phyloP scores from a whole-genome alignment of 306 rosid genomes.

The Gastrolobium villosum region DNA sequence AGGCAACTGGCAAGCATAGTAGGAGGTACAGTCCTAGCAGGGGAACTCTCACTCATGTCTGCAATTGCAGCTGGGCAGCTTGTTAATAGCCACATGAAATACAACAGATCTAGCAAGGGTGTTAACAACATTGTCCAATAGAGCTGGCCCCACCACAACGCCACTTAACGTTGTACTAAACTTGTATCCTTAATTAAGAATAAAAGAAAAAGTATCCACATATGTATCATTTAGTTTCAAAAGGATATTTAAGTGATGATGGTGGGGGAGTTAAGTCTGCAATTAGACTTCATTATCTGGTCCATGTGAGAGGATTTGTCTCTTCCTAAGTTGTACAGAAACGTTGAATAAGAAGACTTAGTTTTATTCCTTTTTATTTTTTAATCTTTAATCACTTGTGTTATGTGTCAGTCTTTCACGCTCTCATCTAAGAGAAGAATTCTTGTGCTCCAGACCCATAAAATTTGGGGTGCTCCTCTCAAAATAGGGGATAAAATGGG shows the following conservation, averaged over 20 bases:
- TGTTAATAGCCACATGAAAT: constrained; percentile 91
- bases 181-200: neutral
- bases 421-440: constrained; percentile 24
- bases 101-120: constrained; percentile 87
- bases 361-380: neutral
- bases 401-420: neutral
- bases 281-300: constrained; percentile 10
- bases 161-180: neutral
- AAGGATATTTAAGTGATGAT: constrained; percentile 14
- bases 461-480: no score
- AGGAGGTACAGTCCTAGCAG: constrained; percentile 92
- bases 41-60: constrained; percentile 93
- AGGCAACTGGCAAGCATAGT: constrained; percentile 78
- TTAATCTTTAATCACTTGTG: neutral
- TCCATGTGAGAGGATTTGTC: constrained; percentile 28
- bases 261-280: constrained; percentile 36
- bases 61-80: constrained; percentile 95
- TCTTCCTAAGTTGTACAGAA: constrained; percentile 45
- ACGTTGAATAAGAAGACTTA: constrained; percentile 43
- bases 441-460: no score
- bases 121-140: constrained; percentile 56
- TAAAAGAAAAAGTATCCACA: neutral
- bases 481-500: no score
- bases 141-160: neutral
- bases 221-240: constrained; percentile 13